Evolutionary conservation across 371 early-diverging fungal species (phyloP), one percentile per base, ranked within the genome.

Genomic region (Syncephalastrum racemosum): DNA sequence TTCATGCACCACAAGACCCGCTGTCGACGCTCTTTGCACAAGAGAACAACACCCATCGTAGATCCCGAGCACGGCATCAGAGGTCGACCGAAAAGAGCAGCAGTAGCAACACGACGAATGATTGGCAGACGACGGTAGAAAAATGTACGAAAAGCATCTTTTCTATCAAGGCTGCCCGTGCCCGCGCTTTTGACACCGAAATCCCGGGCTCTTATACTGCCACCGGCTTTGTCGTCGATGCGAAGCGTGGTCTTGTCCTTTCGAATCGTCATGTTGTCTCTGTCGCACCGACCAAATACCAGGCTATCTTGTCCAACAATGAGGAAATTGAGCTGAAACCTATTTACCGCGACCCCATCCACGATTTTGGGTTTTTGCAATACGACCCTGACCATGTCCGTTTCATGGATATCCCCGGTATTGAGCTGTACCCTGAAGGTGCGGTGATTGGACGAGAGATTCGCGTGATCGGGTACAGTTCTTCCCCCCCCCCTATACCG

Each of bases 211-310:
- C 80, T 19, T 85, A 79, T 54, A 83, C 84, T 15, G 95, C 96
- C 4, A 89, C 96, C 0, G 97, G 97, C 1, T 95, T 95, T 67
- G 84, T 96, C 2, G 95, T 96, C 4, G 95, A 96, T 62, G 89
- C 86, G 8, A 53, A 81, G 58, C 76, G 70, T 4, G 97, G 94
- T 8, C 71, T 95, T 40, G 86, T 95, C 46, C 73, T 95, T 22
- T 87, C 96, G 15, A 95, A 95, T 71, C 81, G 95, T 2, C 95
- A 95, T 58, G 93, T 95, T 14, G 90, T 90, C 19, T 87, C 91
- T 43, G 82, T 91, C 0, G 95, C 91, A 0, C 96, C 95, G 4
- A 87, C 91, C 53, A 86, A 91, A 20, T 93, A 90, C 0, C 87
- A 84, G 62, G 87, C 90, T 2, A 74, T 93, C 19, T 85, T 88